Percentiles rank a stretch among this genome's conserved stretches.
These are phyloP conservation scores for Alternaria arborescens DNA, from an alignment of 2,329 filamentous ascomycete species.

Conservation along the genomic window DNA sequence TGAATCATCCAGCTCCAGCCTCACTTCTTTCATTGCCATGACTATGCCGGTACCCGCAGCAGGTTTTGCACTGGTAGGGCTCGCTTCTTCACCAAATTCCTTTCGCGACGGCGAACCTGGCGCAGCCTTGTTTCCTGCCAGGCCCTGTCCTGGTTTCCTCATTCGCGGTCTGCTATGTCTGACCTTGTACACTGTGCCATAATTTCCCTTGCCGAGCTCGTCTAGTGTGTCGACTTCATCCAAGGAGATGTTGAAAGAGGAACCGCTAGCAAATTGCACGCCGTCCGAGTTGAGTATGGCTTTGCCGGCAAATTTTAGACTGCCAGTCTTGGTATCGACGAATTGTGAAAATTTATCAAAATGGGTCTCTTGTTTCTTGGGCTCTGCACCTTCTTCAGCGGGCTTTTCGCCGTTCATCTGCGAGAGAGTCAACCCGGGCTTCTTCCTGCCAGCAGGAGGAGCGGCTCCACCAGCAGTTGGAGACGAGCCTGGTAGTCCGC, in stretches of 20 bases:
- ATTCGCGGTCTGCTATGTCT: slow-evolving; percentile 78
- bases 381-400: slow-evolving; percentile 24
- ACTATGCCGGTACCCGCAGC: slow-evolving; percentile 74
- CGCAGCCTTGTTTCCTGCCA: slow-evolving; percentile 65
- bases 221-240: slow-evolving; percentile 94
- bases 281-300: slow-evolving; percentile 88
- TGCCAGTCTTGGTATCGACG: slow-evolving; percentile 90
- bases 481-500: slow-evolving; percentile 57
- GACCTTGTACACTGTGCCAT: slow-evolving; percentile 97
- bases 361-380: slow-evolving; percentile 51
- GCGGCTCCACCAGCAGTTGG: slow-evolving; percentile 53
- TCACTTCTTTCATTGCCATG: slow-evolving; percentile 99
- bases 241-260: slow-evolving; percentile 90
- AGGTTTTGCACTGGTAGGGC: slow-evolving; percentile 46
- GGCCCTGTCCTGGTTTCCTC: slow-evolving; percentile 66
- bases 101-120: slow-evolving; percentile 48
- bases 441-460: slow-evolving; percentile 50
- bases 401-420: slow-evolving; percentile 52
- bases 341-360: slow-evolving; percentile 79
- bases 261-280: slow-evolving; percentile 90
- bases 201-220: slow-evolving; percentile 96
- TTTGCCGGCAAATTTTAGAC: slow-evolving; percentile 90
- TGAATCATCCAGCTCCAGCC: slow-evolving; percentile 91
- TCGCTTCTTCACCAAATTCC: slow-evolving; percentile 45
- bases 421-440: slow-evolving; percentile 55